Evolutionary conservation across 2,329 filamentous ascomycete species (phyloP).

Genomic region (Verticillium nonalfalfae): DNA sequence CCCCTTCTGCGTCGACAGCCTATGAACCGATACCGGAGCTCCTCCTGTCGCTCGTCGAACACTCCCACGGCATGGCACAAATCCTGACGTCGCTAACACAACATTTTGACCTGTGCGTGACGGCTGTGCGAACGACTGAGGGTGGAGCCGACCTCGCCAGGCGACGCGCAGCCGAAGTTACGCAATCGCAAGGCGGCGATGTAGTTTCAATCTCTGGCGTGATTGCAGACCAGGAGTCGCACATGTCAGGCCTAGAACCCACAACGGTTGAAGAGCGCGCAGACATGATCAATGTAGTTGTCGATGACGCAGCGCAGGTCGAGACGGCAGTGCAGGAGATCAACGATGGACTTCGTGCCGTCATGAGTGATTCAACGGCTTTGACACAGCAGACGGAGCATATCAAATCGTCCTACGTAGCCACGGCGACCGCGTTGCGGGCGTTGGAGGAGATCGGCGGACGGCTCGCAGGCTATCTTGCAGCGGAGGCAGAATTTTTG

Average conservation of each 20-base stretch:
- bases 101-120: constrained; percentile 92
- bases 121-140: constrained; percentile 84
- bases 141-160: constrained; percentile 65
- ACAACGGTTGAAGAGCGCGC: constrained; percentile 69
- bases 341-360: constrained; percentile 65
- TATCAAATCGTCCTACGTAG: constrained; percentile 46
- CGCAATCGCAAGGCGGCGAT: constrained; percentile 36
- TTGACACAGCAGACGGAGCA: constrained; percentile 58
- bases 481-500: constrained; percentile 57
- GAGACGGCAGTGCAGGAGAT: constrained; percentile 66
- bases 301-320: constrained; percentile 62
- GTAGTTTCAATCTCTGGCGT: constrained; percentile 60
- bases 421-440: constrained; percentile 56
- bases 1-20: constrained; percentile 26
- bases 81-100: constrained; percentile 73
- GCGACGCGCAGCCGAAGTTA: constrained; percentile 60
- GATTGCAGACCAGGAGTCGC: constrained; percentile 51
- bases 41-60: constrained; percentile 58
- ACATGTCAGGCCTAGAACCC: constrained; percentile 52
- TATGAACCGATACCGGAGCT: constrained; percentile 42
- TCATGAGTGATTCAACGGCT: constrained; percentile 64
- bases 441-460: constrained; percentile 62
- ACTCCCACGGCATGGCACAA: constrained; percentile 77
- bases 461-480: constrained; percentile 58
- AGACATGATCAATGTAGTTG: constrained; percentile 78